Evolutionary conservation across 2,329 filamentous ascomycete species (phyloP), one percentile per base, ranked within the genome.

Genomic region (Epichloe scottii): DNA sequence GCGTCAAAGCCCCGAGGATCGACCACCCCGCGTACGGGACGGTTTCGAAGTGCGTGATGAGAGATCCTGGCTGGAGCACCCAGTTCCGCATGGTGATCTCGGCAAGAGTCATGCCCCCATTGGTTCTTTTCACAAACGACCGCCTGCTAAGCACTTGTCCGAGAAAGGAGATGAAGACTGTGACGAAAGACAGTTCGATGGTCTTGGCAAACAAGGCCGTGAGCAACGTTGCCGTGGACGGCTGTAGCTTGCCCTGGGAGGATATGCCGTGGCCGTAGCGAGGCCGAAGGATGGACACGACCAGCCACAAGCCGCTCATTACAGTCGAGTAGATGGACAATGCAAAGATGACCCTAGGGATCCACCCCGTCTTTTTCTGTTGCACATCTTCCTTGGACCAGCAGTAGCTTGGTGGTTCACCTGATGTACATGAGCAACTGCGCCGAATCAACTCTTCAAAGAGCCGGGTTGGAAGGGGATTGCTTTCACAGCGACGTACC

Each of bases 81-180:
- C 86, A 91, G 42, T 77, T 77, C 45, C 86, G 76, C 84, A 91
- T 89, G 15, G 77, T 83, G 70, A 90, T 79, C 60, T 91, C 86
- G 0, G 87, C 82, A 15, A 91, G 74, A 0, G 81, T 87, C 52
- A 90, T 76, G 2, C 87, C 87, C 3, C 87, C 87, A 3, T 71
- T 68, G 0, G 79, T 76, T 8, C 74, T 70, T 50, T 74, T 76
- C 23, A 75, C 74, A 51, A 87, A 76, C 0, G 86, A 83, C 50
- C 84, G 71, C 19, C 84, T 74, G n/a, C 79, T 88, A 15, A 91
- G 67, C 0, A 85, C 77, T 62, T 93, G 87, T 0, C 87, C 87
- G 0, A 90, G 63, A 50, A 86, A 86, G 0, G 83, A 77, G 1
- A 90, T 83, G 54, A 88, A 86, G 0, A 87, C 81, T 0, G 86